Evolutionary conservation across 768 basidiomycete species (phyloP), one percentile per base, ranked within the genome.

Genomic region (Tulasnella sp.): DNA sequence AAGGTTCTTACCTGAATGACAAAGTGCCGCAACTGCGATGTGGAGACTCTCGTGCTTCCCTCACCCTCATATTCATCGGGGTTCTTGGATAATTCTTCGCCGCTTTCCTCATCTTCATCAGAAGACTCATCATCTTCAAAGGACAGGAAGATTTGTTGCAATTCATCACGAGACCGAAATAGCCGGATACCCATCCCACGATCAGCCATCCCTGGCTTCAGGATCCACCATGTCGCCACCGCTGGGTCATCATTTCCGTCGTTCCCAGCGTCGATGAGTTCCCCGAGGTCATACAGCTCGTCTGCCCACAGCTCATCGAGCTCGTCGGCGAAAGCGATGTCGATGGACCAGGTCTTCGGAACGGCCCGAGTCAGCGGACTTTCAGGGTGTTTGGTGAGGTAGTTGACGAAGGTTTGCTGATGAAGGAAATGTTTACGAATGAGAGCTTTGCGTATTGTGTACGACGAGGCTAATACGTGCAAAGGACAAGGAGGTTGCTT

Each of bases 201-300:
- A 85, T 99, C 96, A 1, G 96, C 92, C 93, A 99, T 97, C 23
- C 95, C 94, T 70, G 98, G 96, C 85, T 99, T 99, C 74, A 99
- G 85, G 79, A 99, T 97, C 89, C 92, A 99, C 97, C 97, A 98
- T 73, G 81, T 86, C 57, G 75, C 75, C 10, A 81, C 73, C 35
- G 78, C 70, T 10, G 55, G 23, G 29, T 81, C 80, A 26, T 75
- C 73, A 2, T 77, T 79, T 61, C 83, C 82, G 15, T 85, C 82
- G 42, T 83, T 83, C 29, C 44, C 44, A 26, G 7, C 7, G 44
- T 90, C 88, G 40, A 98, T 87, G 26, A 87, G 85, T 69, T 88
- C 84, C 7, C 88, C 90, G 18, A 99, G 88, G 73, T 98, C 96
- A 88, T 91, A 98, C 44, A 98, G 88, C 78, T 99, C 98, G 84